A percentile compares a stretch with the other conserved stretches of the same genome.
phyloP scores from a whole-genome alignment of 768 basidiomycete species.

The Tulasnella calospora region DNA sequence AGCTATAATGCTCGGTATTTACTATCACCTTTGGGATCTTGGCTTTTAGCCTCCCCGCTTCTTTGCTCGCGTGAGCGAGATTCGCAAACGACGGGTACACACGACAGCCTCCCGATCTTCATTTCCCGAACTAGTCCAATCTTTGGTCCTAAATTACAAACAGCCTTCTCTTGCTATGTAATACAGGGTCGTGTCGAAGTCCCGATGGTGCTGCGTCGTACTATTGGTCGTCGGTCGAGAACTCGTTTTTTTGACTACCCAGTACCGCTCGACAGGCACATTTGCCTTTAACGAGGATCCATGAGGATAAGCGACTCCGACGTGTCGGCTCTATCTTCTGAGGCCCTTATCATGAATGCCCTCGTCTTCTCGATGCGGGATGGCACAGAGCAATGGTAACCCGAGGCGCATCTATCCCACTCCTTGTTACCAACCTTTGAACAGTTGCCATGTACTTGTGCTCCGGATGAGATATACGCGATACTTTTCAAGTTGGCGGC shows the following conservation, averaged over 20 bases:
- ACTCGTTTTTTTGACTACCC: neutral
- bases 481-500: neutral
- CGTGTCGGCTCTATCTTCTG: neutral
- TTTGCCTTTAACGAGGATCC: neutral
- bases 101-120: slow-evolving; percentile 1
- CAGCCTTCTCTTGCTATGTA: neutral
- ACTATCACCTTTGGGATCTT: neutral
- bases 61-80: neutral
- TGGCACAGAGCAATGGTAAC: neutral
- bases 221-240: neutral
- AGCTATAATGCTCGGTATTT: neutral
- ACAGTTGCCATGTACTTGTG: neutral
- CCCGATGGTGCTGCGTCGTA: neutral
- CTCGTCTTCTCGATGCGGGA: neutral
- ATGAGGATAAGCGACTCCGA: neutral
- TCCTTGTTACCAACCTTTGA: neutral
- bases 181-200: neutral
- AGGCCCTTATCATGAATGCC: neutral
- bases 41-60: neutral
- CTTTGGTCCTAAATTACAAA: neutral
- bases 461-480: neutral
- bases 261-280: neutral
- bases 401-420: neutral
- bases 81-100: neutral
- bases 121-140: neutral